Conservation (phyloP, 257 asterid species). For the Catharanthus roseus region DNA sequence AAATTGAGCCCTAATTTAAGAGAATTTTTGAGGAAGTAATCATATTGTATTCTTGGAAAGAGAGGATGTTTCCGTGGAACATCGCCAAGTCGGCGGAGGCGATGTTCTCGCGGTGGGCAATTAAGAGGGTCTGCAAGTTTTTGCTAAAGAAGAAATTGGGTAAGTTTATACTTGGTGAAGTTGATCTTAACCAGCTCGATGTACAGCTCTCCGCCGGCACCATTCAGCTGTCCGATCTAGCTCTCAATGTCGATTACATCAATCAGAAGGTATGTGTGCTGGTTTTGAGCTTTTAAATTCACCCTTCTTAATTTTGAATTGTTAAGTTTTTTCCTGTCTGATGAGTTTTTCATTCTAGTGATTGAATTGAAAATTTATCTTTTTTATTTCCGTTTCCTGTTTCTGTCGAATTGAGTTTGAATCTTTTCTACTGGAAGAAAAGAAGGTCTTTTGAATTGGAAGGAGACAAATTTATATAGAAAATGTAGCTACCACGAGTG, state of each 20-base stretch:
- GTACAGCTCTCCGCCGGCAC: slow-evolving; percentile 97
- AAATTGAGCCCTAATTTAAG: neutral
- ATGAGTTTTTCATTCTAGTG: neutral
- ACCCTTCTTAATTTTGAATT: neutral
- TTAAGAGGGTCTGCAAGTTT: slow-evolving; percentile 78
- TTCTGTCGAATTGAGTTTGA: neutral
- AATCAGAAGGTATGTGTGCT: slow-evolving; percentile 61
- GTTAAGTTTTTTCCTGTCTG: too few relatives aligned
- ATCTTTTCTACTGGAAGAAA: neutral
- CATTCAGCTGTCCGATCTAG: slow-evolving; percentile 89
- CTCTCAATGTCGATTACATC: slow-evolving; percentile 81
- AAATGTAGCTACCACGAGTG: neutral
- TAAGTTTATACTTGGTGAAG: slow-evolving; percentile 80
- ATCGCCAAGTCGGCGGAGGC: slow-evolving; percentile 93
- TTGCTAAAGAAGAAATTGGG: slow-evolving; percentile 94
- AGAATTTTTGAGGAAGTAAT: neutral
- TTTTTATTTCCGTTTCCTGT: neutral
- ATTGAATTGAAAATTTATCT: neutral
- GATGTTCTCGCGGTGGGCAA: slow-evolving; percentile 98
- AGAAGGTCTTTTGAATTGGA: neutral
- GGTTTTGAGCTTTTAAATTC: neutral
- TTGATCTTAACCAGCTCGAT: slow-evolving; percentile 95
- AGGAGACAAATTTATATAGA: neutral
- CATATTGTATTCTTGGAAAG: neutral
- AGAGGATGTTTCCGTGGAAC: slow-evolving; percentile 78